Evolutionary conservation across 2,329 filamentous ascomycete genomes (phyloP), one percentile per base, ranked within the genome.

Genomic region (Tolypocladium sp.): DNA sequence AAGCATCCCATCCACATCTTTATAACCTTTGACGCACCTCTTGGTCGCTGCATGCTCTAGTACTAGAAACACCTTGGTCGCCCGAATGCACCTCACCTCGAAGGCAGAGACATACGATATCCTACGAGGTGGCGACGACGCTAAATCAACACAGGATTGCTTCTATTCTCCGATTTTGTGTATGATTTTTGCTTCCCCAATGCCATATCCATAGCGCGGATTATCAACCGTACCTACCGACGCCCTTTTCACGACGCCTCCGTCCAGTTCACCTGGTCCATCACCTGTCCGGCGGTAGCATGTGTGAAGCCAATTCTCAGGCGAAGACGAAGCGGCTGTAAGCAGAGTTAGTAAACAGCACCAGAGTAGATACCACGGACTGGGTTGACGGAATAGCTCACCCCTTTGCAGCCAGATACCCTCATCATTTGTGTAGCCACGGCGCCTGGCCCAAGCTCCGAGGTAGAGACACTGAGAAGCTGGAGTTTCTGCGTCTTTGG

Each of bases 221-320:
- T 20, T 3, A 2, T 37, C 30, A 13, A 20, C 10, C 30, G 30
- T 2, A 12, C 13, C 25, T 30, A 20, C 20, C 13, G 25, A 40
- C 25, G 30, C 12, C 20, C 30, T 7, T 22, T 52, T 61, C 63
- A 78, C 57, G 76, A 79, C 58, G 91, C 87, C 75, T 99, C 94
- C 37, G 90, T 88, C 94, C 94, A 99, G 77, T 97, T 95, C 60
- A 97, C 92, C 76, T 97, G 92, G 69, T 99, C 94, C 71, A 89
- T 88, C 22, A 95, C 81, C 62, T 88, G 82, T 57, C 86, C 86
- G 30, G 80, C 84, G 60, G 84, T 82, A 59, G 88, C 85, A 72
- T 89, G 89, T 40, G 83, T 78, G 72, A 92, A 97, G 59, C 84
- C 86, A 68, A 99, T 84, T 75, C 92, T 92, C 69, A 99, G 78